These are phyloP conservation scores for Lathyrus sativus DNA, from an alignment of 306 rosid genomes.

Conservation along the genomic window DNA sequence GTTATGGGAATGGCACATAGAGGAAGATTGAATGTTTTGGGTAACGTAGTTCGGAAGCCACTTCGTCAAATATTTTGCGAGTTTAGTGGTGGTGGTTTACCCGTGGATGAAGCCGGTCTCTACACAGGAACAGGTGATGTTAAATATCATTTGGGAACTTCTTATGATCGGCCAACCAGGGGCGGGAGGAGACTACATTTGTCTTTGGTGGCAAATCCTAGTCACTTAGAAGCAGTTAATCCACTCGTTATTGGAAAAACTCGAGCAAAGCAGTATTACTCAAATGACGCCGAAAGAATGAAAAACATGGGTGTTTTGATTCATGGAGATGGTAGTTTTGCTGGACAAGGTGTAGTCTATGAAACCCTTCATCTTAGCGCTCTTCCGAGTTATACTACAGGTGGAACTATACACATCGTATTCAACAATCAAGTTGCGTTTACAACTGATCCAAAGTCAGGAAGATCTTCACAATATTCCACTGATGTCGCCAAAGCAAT, in stretches of 20 bases:
- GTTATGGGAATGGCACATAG: constrained; percentile 95
- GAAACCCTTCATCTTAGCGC: constrained; percentile 96
- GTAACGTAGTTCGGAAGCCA: constrained; percentile 92
- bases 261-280: constrained; percentile 87
- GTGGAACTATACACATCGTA: constrained; percentile 91
- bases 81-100: constrained; percentile 88
- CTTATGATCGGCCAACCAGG: constrained; percentile 92
- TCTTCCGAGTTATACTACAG: constrained; percentile 89
- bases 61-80: constrained; percentile 85
- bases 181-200: constrained; percentile 89
- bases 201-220: constrained; percentile 89
- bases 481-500: constrained; percentile 95
- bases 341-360: constrained; percentile 95
- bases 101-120: constrained; percentile 75
- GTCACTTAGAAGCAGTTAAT: constrained; percentile 95
- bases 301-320: constrained; percentile 85
- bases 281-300: constrained; percentile 67
- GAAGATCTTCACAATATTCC: constrained; percentile 87
- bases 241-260: constrained; percentile 91
- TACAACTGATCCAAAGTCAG: constrained; percentile 83
- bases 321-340: constrained; percentile 98
- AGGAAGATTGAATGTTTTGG: constrained; percentile 89
- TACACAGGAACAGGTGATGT: constrained; percentile 99
- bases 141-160: constrained; percentile 91
- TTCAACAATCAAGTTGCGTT: constrained; percentile 94